Evolutionary conservation across 306 rosid genomes (phyloP), one percentile per base, ranked within the genome.

Genomic region (Lathyrus sativus): DNA sequence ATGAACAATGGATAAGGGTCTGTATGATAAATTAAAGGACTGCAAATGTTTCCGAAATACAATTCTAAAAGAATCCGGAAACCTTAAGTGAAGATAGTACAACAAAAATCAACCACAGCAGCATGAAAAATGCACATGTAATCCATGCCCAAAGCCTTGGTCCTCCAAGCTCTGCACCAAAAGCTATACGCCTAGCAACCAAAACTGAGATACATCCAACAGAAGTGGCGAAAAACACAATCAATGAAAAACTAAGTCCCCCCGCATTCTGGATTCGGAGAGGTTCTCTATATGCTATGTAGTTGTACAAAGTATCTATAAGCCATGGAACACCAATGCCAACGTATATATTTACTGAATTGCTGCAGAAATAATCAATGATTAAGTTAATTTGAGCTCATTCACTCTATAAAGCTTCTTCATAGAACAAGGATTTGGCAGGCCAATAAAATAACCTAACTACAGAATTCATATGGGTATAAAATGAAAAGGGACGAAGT

Each of bases 301-400:
- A 88, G 80, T 93, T 93, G 92, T 88, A 88, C 56, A 84, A 76
- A 7, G 96, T 86, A 83, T 83, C 79, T 18, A 93, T 93, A 77
- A 90, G 84, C 97, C 98, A 93, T 19, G 97, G 98, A 74, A 93
- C 78, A 50, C 98, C 98, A 22, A 93, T 93, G 72, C 97, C 98
- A 44, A 93, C 88, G 14, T 90, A 93, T 71, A 88, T 93, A 65
- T 93, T 93, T 88, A 93, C 98, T 2, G 98, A 88, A 73, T 93
- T 93, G 74, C 98, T 90, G 78, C 83, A 65, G 61, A 74, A 54
- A 55, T 10, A 73, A 75, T 9, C n/a, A 62, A 46, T 33, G 42
- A 48, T 48, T 4, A 24, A 38, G 37, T 60, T 18, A 81, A 57
- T 62, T 59, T 51, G 35, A 22, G 67, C 31, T 71, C 56, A 67